Evolutionary conservation across 2,329 filamentous ascomycete genomes (phyloP).

Genomic region (Paecilomyces dactylethromorphus): DNA sequence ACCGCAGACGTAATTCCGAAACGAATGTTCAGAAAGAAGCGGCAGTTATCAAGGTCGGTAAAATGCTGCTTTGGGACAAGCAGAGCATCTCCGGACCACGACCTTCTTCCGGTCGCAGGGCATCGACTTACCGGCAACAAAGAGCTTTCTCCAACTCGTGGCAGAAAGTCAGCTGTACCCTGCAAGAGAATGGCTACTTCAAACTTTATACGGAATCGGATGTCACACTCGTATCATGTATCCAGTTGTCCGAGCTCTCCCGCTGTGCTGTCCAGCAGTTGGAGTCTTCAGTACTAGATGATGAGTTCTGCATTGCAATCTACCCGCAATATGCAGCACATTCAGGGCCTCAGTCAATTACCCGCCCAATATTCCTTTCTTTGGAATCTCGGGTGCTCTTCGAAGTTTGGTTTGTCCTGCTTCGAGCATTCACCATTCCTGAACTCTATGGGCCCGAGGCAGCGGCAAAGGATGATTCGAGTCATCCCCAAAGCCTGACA

Average conservation of each 20-base stretch:
- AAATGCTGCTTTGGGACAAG: slow-evolving; percentile 86
- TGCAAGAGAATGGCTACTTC: slow-evolving; percentile 92
- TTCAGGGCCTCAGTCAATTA: slow-evolving; percentile 65
- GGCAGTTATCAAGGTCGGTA: slow-evolving; percentile 91
- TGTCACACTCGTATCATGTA: slow-evolving; percentile 68
- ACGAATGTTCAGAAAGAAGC: slow-evolving; percentile 57
- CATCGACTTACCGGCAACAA: slow-evolving; percentile 50
- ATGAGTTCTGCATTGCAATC: slow-evolving; percentile 90
- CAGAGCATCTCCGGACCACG: slow-evolving; percentile 41
- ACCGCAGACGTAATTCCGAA: slow-evolving; percentile 41
- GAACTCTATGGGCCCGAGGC: slow-evolving; percentile 71
- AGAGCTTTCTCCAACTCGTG: slow-evolving; percentile 60
- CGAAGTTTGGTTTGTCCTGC: slow-evolving; percentile 91
- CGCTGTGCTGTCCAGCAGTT: slow-evolving; percentile 85
- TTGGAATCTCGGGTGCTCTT: slow-evolving; percentile 84
- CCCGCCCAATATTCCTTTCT: slow-evolving; percentile 83
- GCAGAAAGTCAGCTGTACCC: slow-evolving; percentile 83
- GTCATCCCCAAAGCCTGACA: slow-evolving; percentile 21
- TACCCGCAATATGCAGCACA: slow-evolving; percentile 85
- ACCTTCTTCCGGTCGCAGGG: slow-evolving; percentile 32
- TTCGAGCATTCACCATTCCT: slow-evolving; percentile 86
- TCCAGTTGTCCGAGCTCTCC: slow-evolving; percentile 83
- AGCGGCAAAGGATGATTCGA: slow-evolving; percentile 35
- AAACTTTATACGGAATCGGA: slow-evolving; percentile 86
- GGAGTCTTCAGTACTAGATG: slow-evolving; percentile 82